Evolutionary conservation across 768 basidiomycete species (phyloP).

Genomic region (Omphalotus guepiniiformis): DNA sequence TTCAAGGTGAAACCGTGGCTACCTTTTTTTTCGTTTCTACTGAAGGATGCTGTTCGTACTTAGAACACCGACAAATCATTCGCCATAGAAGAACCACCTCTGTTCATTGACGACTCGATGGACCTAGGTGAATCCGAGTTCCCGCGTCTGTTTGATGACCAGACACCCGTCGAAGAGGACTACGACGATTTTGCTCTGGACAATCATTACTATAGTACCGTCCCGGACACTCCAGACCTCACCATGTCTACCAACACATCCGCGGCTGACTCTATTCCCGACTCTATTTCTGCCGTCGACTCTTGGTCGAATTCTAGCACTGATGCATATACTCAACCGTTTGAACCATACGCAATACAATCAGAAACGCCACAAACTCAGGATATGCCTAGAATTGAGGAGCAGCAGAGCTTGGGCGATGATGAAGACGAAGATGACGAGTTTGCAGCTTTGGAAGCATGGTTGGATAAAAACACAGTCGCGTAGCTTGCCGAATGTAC

Average conservation of each 20-base stretch:
- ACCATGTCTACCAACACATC: slow-evolving; percentile 7
- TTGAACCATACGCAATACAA: not conserved
- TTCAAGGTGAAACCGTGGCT: not conserved
- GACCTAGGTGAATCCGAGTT: not conserved
- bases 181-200: slow-evolving; percentile 30
- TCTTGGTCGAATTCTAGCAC: not conserved
- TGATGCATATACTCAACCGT: not conserved
- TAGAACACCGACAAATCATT: not conserved
- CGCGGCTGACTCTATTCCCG: slow-evolving; percentile 4
- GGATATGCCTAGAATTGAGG: not conserved
- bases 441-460: slow-evolving; percentile 63
- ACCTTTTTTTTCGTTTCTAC: not conserved
- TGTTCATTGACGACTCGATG: not conserved
- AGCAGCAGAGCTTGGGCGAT: slow-evolving; percentile 27
- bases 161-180: not conserved
- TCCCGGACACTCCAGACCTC: slow-evolving; percentile 16
- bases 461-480: slow-evolving; percentile 36
- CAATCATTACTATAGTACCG: slow-evolving; percentile 16
- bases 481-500: too few relatives aligned
- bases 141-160: too few relatives aligned
- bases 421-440: slow-evolving; percentile 33
- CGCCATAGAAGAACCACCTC: not conserved
- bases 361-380: not conserved
- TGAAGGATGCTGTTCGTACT: not conserved
- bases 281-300: not conserved